Evolutionary conservation across 805 yeast genomes (phyloP).

Genomic region (Lachancea lanzarotensis): DNA sequence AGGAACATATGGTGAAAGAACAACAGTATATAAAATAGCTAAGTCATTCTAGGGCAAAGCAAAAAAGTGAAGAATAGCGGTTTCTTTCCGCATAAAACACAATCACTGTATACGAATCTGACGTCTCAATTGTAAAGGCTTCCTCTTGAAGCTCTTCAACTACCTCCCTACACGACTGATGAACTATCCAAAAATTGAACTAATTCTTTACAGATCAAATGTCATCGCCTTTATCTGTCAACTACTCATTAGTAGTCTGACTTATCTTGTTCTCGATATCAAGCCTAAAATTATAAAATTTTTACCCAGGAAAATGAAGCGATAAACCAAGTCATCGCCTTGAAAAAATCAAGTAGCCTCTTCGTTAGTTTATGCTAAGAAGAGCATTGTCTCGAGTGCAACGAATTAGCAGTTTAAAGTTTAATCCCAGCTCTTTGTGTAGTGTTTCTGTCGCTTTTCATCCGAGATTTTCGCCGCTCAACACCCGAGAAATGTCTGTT

Average conservation of each 20-base stretch:
- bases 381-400: slow-evolving; percentile 3
- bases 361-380: slow-evolving; percentile 7
- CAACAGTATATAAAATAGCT: too few species aligned
- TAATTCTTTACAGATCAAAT: too few species aligned
- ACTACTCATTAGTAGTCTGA: too few species aligned
- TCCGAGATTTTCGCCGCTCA: background rate
- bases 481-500: slow-evolving; percentile 2
- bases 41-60: too few species aligned
- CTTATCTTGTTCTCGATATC: background rate
- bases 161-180: too few species aligned
- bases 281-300: background rate
- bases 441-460: background rate
- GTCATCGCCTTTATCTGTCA: too few species aligned
- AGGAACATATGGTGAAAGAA: too few species aligned
- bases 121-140: background rate
- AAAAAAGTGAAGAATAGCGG: too few species aligned
- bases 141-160: too few species aligned
- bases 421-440: background rate
- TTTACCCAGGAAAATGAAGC: background rate
- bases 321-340: background rate
- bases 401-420: background rate
- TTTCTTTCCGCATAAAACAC: too few species aligned
- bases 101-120: background rate
- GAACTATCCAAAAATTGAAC: too few species aligned
- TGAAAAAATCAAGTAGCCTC: background rate